A percentile compares a stretch with the other conserved stretches of the same genome.
Evolutionary conservation across 2,329 filamentous ascomycete genomes (phyloP).

Genomic region (Fusarium sublunatum): DNA sequence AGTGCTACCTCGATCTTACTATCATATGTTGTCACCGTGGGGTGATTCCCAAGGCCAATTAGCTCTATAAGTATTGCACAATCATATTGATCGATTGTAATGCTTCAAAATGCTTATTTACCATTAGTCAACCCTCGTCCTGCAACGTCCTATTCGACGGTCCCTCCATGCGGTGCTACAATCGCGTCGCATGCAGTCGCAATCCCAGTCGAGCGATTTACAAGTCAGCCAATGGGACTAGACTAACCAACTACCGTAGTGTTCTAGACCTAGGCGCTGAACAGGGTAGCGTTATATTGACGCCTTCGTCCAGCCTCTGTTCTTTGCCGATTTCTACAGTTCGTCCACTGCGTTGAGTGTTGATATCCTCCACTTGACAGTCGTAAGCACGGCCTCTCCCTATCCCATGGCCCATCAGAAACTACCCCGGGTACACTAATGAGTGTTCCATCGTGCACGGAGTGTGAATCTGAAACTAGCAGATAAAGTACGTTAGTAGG

Average conservation of each 20-base stretch:
- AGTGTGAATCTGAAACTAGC: conserved; percentile 4
- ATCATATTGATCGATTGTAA: not conserved
- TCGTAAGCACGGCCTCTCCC: not conserved
- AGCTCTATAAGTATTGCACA: too few relatives aligned
- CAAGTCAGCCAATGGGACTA: not conserved
- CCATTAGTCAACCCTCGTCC: not conserved
- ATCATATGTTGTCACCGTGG: not conserved
- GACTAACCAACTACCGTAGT: too few relatives aligned
- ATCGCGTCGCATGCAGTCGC: conserved; percentile 5
- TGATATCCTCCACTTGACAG: too few relatives aligned
- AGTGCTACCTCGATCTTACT: not conserved
- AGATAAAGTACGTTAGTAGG: conserved; percentile 20
- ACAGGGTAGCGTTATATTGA: too few relatives aligned
- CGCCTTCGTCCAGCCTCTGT: too few relatives aligned
- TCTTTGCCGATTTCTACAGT: too few relatives aligned
- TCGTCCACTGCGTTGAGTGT: too few relatives aligned
- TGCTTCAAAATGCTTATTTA: not conserved
- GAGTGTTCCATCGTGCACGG: not conserved
- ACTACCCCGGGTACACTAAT: not conserved
- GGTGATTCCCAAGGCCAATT: not conserved
- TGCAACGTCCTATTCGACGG: not conserved
- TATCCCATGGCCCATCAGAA: not conserved
- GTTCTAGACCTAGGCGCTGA: too few relatives aligned
- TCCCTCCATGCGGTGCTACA: not conserved
- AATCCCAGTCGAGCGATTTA: not conserved